Percentiles rank a stretch among this genome's conserved stretches.
phyloP scores from a whole-genome alignment of 192 early-diverging fungal species.

The Backusella sp. region DNA sequence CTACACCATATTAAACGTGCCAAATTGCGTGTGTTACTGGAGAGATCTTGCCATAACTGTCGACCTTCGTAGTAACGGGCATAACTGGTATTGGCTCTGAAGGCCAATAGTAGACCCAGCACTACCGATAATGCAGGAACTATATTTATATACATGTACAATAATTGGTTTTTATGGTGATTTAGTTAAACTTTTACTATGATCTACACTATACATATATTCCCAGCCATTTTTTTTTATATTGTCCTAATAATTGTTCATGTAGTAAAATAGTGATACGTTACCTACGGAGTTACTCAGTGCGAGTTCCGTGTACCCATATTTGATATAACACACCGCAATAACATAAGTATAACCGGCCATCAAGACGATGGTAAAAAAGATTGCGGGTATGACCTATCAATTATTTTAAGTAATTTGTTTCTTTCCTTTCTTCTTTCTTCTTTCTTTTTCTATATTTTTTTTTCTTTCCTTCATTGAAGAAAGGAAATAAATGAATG shows the following conservation, averaged over 20 bases:
- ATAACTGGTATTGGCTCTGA: conserved; percentile 80
- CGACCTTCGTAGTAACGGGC: conserved; percentile 80
- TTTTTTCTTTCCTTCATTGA: neutral
- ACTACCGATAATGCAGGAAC: conserved; percentile 41
- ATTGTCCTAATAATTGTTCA: neutral
- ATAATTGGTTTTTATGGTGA: neutral
- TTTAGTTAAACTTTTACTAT: neutral
- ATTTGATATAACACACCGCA: conserved; percentile 14
- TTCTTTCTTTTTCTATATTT: neutral
- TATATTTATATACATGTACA: neutral
- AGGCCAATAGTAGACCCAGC: conserved; percentile 75
- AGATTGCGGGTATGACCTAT: conserved; percentile 23
- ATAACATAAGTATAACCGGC: conserved; percentile 15
- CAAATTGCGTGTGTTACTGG: conserved; percentile 65
- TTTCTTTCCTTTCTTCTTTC: neutral
- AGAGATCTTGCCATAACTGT: conserved; percentile 62
- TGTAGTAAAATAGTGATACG: neutral
- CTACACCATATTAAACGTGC: conserved; percentile 69
- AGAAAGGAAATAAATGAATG: neutral
- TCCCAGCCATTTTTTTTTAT: neutral
- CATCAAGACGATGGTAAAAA: conserved; percentile 13
- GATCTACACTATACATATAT: neutral
- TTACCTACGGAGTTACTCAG: conserved; percentile 28
- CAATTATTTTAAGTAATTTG: neutral
- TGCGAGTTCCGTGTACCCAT: conserved; percentile 18